phyloP scores from a whole-genome alignment of 352 stramenopile genomes.

The Phytophthora megakarya region DNA sequence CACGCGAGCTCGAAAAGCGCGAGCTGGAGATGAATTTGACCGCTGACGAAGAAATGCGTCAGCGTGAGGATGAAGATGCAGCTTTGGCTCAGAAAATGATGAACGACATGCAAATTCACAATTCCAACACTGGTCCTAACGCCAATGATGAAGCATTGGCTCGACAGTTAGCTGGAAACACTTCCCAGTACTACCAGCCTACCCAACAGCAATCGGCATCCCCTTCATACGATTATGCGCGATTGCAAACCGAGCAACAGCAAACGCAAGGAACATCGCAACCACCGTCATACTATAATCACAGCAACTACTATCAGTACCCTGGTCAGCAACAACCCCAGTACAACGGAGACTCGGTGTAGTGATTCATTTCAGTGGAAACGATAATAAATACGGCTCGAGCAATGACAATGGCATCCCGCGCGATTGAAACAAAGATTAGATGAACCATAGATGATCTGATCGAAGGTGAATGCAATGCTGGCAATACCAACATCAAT shows the following conservation, averaged over 20 bases:
- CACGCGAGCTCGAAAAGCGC: conserved; percentile 69
- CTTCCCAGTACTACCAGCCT: conserved; percentile 47
- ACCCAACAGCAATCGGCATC: conserved; percentile 24
- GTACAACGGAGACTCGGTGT: conserved; percentile 36
- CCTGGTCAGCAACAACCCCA: conserved; percentile 40
- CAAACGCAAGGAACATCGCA: conserved; percentile 23
- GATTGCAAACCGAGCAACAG: conserved; percentile 45
- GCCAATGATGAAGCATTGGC: conserved; percentile 63
- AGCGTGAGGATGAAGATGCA: conserved; percentile 57
- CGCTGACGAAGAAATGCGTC: conserved; percentile 55
- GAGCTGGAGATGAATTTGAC: conserved; percentile 74
- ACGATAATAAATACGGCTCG: background rate
- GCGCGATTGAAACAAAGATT: background rate
- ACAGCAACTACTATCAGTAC: conserved; percentile 53
- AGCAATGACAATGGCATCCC: background rate
- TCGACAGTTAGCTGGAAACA: conserved; percentile 51
- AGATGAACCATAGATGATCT: no score
- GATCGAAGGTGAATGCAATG: no score
- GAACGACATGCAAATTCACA: conserved; percentile 59
- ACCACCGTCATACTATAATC: conserved; percentile 27
- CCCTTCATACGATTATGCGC: conserved; percentile 46
- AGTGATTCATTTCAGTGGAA: conserved; percentile 2
- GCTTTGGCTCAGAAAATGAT: conserved; percentile 73
- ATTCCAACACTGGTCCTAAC: conserved; percentile 19
- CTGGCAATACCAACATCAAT: no score